Percentiles rank a stretch among this genome's conserved stretches.
These are phyloP conservation scores for Apiospora kogelbergensis DNA, from an alignment of 2,329 filamentous ascomycete genomes.

Conservation along the genomic window DNA sequence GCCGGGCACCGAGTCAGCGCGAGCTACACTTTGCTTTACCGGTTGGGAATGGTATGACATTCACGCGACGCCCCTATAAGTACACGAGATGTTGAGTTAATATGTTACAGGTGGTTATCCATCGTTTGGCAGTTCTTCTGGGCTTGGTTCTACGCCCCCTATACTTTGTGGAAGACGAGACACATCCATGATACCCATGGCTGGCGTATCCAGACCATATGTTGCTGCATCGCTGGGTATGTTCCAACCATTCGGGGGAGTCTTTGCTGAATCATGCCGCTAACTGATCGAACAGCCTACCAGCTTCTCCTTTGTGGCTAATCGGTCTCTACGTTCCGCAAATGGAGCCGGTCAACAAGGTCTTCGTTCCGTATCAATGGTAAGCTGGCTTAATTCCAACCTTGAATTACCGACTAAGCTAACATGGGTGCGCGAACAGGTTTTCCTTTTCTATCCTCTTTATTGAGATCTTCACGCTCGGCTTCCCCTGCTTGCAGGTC, in stretches of 20 bases:
- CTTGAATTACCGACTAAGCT: background rate
- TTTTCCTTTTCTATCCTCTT: slow-evolving; percentile 61
- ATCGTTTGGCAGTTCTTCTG: slow-evolving; percentile 65
- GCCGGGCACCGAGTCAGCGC: slow-evolving; percentile 47
- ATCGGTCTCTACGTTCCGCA: slow-evolving; percentile 54
- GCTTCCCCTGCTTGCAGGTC: slow-evolving; percentile 62
- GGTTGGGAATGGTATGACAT: slow-evolving; percentile 64
- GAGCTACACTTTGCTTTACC: slow-evolving; percentile 38
- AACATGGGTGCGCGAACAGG: slow-evolving; percentile 30
- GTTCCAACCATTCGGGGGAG: slow-evolving; percentile 15
- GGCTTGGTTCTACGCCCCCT: slow-evolving; percentile 62
- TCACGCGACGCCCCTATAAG: background rate
- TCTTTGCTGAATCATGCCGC: background rate
- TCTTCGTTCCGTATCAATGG: slow-evolving; percentile 63
- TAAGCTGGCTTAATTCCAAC: slow-evolving; percentile 26
- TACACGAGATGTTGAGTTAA: background rate
- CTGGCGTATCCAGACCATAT: slow-evolving; percentile 64
- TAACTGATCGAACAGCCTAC: slow-evolving; percentile 44
- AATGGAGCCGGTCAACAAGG: slow-evolving; percentile 52
- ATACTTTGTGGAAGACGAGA: slow-evolving; percentile 61
- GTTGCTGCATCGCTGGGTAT: slow-evolving; percentile 47
- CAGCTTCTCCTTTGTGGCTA: slow-evolving; percentile 67
- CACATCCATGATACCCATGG: slow-evolving; percentile 64
- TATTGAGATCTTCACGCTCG: slow-evolving; percentile 64
- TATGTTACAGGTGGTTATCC: slow-evolving; percentile 53